Base-by-base conservation (phyloP, 768 basidiomycete genomes). In the Suillus occidentalis region DNA sequence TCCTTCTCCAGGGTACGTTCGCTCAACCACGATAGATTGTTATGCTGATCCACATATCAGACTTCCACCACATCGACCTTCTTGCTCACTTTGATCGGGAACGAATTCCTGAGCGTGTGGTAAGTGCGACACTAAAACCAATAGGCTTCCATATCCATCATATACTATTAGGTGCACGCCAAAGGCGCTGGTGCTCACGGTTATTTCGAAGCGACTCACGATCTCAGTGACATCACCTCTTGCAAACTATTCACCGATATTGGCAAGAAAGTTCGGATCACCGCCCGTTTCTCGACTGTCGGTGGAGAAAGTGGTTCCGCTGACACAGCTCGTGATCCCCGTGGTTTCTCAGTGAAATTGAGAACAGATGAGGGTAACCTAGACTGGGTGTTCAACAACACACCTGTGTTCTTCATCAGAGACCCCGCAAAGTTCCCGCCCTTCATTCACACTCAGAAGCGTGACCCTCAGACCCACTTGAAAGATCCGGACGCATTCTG, bases 111-210 rank as follows among this genome's bases (percentile, higher is more conserved):
- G 94, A 97, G 83, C 93, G 94, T 77, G 90, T 93, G 68, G 94
- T 89, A 76, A 69, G 87, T 82, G 49, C 16, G 20, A 40, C 28
- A 34, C 45, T 42, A 52, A 39, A 31, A 40, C 58, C 2, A 7
- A 6, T 56, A 58, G 25, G 20, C n/a, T 52, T 63, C 6, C 9
- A 13, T 55, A 14, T 69, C 82, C 66, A 73, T 72, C 64, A 67
- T 76, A 40, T 72, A 70, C 68, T 72, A 70, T 68, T 75, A 94
- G 90, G 86, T 95, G 61, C 95, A 95, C 73, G 94, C 94, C 67
- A 97, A 95, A 76, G 96, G 92, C 63, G 91, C 90, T 62, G 94
- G 92, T 68, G 95, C 94, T 39, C 95, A 98, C 72, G 97, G 97
- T 5, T 89, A 89, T 81, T 97, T 98, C 78, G 88, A 94, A 79